Evolutionary conservation across 148 eudicot species (phyloP).

Genomic region (Vaccinium darrowii): DNA sequence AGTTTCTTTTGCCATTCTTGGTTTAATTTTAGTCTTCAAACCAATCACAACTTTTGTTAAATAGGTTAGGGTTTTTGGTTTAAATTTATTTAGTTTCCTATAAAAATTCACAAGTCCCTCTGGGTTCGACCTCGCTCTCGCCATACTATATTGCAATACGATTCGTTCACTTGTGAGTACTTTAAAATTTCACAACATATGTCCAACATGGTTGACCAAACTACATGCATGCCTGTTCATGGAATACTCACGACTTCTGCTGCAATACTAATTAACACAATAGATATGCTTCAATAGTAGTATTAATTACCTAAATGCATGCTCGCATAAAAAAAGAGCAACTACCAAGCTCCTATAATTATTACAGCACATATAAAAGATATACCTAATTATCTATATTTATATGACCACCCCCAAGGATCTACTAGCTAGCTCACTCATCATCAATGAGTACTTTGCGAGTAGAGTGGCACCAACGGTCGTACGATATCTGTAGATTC

Average conservation of each 20-base stretch:
- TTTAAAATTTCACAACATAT: background rate
- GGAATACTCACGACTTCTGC: background rate
- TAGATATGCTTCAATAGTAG: background rate
- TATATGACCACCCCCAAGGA: background rate
- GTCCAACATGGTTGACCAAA: background rate
- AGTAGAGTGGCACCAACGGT: conserved; percentile 30
- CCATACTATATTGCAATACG: no score
- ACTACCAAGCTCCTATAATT: background rate
- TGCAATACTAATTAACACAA: background rate
- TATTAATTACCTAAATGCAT: background rate
- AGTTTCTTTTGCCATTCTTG: no score
- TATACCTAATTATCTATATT: background rate
- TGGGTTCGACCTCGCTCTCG: no score
- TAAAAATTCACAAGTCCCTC: no score
- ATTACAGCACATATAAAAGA: background rate
- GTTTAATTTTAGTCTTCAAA: no score
- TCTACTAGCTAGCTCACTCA: background rate
- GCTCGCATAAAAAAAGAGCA: background rate
- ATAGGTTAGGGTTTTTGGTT: no score
- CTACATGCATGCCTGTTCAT: background rate
- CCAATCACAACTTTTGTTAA: no score
- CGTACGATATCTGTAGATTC: conserved; percentile 32
- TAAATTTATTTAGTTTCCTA: no score
- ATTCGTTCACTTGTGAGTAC: no score
- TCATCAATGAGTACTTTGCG: conserved; percentile 19